Conservation (phyloP, 2,329 filamentous ascomycete species). For the Nothopassalora personata region DNA sequence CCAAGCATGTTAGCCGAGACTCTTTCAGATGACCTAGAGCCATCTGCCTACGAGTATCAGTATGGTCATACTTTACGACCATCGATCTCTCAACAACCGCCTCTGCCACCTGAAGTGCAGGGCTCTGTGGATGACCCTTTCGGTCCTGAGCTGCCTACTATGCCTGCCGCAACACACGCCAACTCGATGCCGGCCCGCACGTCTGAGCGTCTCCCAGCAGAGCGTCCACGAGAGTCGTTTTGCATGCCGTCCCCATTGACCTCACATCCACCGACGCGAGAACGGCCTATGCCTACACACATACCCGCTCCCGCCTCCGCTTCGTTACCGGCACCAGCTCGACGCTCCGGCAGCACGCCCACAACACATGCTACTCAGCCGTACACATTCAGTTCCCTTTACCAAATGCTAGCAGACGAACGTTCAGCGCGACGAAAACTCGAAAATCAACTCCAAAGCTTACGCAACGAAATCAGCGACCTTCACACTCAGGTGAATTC, state of each 20-base stretch:
- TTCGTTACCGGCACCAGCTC: conserved; percentile 4
- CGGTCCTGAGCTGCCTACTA: conserved; percentile 5
- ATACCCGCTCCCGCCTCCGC: conserved; percentile 9
- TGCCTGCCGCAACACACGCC: not conserved
- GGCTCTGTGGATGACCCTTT: conserved; percentile 13
- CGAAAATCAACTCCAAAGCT: conserved; percentile 27
- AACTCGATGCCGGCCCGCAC: not conserved
- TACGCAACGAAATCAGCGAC: conserved; percentile 28
- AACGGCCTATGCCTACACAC: conserved; percentile 7
- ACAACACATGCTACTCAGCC: conserved; percentile 8
- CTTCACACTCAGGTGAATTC: conserved; percentile 30
- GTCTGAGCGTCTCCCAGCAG: conserved; percentile 4
- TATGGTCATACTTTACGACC: conserved; percentile 21
- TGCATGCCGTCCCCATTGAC: conserved; percentile 4
- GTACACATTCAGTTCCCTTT: conserved; percentile 32
- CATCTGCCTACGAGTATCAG: conserved; percentile 21
- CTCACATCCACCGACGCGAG: conserved; percentile 6
- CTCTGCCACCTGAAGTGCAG: conserved; percentile 14
- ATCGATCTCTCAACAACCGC: conserved; percentile 19
- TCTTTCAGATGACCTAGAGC: conserved; percentile 17
- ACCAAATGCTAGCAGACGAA: conserved; percentile 36
- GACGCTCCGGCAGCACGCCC: not conserved
- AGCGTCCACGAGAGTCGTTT: conserved; percentile 3
- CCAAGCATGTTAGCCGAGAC: conserved; percentile 34
- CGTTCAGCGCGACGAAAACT: conserved; percentile 33